A percentile compares a stretch with the other conserved stretches of the same genome.
Conservation (phyloP, 1,284 basidiomycete species). For the Ustilago nuda region DNA sequence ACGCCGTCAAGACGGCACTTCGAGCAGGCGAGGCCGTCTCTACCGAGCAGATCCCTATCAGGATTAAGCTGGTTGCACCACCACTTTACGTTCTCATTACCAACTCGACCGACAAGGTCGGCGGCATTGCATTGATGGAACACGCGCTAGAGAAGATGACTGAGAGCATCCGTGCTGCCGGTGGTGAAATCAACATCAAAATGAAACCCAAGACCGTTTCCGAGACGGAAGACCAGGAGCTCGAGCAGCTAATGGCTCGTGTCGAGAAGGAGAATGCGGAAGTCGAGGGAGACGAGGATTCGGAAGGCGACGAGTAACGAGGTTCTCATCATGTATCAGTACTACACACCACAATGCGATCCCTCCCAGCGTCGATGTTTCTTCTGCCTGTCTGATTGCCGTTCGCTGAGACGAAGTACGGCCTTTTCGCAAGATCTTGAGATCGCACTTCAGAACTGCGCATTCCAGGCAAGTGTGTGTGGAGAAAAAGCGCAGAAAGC, state of each 20-base stretch:
- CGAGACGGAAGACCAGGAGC: constrained; percentile 68
- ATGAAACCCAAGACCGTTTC: constrained; percentile 78
- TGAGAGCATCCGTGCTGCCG: constrained; percentile 80
- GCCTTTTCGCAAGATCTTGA: no score
- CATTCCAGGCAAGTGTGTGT: neutral
- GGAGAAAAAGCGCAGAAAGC: constrained; percentile 1
- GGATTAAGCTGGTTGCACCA: constrained; percentile 95
- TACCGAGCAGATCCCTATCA: constrained; percentile 92
- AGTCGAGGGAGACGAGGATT: constrained; percentile 68
- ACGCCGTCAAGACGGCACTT: constrained; percentile 93
- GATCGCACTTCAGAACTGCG: no score
- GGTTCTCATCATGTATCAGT: constrained; percentile 12
- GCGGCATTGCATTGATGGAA: constrained; percentile 91
- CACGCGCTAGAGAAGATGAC: constrained; percentile 92
- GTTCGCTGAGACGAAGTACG: no score
- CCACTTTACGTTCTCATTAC: constrained; percentile 95
- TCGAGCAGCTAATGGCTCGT: constrained; percentile 69
- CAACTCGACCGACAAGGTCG: constrained; percentile 95
- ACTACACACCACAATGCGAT: constrained; percentile 2
- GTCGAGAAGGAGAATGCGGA: constrained; percentile 69
- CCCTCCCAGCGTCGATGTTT: no score
- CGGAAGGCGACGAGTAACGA: constrained; percentile 48
- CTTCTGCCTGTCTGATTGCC: no score
- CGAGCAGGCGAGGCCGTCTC: constrained; percentile 86
- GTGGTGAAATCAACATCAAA: constrained; percentile 87